Base-by-base conservation (phyloP, 1,284 basidiomycete genomes). In the Coniophora puteana region DNA sequence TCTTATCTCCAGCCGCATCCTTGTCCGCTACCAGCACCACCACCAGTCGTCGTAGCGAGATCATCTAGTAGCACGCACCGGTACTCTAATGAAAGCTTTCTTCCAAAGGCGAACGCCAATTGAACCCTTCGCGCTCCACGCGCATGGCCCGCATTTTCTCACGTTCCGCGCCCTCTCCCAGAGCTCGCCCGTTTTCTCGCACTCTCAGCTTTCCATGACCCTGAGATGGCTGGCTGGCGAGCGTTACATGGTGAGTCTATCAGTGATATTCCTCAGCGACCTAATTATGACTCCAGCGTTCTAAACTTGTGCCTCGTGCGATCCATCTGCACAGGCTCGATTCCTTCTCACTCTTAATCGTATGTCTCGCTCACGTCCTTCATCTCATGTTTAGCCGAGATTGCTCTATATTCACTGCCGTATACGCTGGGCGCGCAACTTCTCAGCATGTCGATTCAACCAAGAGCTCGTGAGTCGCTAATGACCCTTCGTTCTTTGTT, bases 261-360 rank as follows among this genome's bases (percentile, higher is more conserved):
- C n/a, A n/a, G n/a, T n/a, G n/a, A n/a, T n/a, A n/a, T 20, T 35
- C 33, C 5, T 16, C 10, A 20, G 18, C 14, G 33, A 20, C 7
- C 21, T 23, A 8, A 7, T 35, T 35, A 20, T 20, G 18, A n/a
- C 17, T 20, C 17, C 14, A 21, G 20, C 33, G 16, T 35, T 20
- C 12, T 26, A 36, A 28, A 13, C 21, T 22, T 28, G 6, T n/a
- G n/a, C n/a, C n/a, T n/a, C n/a, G n/a, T n/a, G n/a, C n/a, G n/a
- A n/a, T n/a, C n/a, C n/a, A n/a, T n/a, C n/a, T n/a, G n/a, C n/a
- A 16, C 25, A 71, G 71, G 62, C 47, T 61, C 37, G 71, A 74
- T 39, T 12, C 71, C 24, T 50, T 68, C 23, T 63, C 69, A 5
- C 61, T 72, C 35, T 21, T 67, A 26, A 21, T 55, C 41, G 71